Percentiles rank a stretch among this genome's conserved stretches.
Evolutionary conservation across 2,329 filamentous ascomycete genomes (phyloP).

Genomic region (Cladosporium oxysporum): DNA sequence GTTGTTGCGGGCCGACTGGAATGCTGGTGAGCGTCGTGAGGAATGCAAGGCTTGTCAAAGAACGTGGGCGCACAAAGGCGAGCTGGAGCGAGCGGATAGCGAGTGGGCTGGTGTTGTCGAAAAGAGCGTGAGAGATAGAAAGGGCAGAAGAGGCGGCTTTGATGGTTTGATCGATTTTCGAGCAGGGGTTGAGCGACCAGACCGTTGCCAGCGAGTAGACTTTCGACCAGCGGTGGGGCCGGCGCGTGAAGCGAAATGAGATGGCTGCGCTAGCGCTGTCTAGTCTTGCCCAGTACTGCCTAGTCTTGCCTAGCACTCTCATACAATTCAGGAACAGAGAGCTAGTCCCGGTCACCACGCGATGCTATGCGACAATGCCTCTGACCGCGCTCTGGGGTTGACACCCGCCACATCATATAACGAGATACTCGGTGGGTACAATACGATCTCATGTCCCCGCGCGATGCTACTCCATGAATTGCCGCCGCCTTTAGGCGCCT

Average conservation of each 20-base stretch:
- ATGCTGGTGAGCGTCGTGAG: slow-evolving; percentile 1
- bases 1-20: slow-evolving; percentile 8
- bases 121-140: slow-evolving; percentile 5
- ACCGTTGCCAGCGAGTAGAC: slow-evolving; percentile 3
- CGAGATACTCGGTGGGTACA: neutral
- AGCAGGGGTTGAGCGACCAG: slow-evolving; percentile 12
- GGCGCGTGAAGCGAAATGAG: slow-evolving; percentile 10
- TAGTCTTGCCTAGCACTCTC: neutral
- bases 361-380: neutral
- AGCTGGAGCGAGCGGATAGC: slow-evolving; percentile 6
- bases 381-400: neutral
- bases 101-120: neutral
- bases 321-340: slow-evolving; percentile 1
- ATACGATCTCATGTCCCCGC: neutral
- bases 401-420: neutral
- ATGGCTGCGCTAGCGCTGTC: slow-evolving; percentile 6
- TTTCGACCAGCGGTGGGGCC: neutral
- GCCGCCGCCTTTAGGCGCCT: neutral
- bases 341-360: neutral
- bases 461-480: neutral
- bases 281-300: neutral
- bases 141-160: neutral
- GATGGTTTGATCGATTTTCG: slow-evolving; percentile 10
- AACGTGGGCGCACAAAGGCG: slow-evolving; percentile 18
- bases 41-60: slow-evolving; percentile 14